These are phyloP conservation scores for Setaria viridis DNA, from an alignment of 202 grass and related monocot genomes.

Conservation along the genomic window DNA sequence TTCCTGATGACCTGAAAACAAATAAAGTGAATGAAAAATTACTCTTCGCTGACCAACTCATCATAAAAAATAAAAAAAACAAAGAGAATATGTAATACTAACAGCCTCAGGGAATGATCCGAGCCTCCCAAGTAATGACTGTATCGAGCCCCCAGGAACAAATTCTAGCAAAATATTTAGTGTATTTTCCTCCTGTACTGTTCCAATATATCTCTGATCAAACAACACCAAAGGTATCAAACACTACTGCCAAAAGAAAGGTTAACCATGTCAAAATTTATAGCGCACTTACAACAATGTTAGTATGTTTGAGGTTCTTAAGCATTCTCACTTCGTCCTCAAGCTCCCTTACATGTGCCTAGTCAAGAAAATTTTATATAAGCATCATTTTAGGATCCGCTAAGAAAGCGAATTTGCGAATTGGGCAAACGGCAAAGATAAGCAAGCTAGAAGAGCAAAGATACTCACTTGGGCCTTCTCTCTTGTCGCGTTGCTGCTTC, in stretches of 20 bases:
- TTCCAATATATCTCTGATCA: conserved; percentile 88
- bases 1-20: conserved; percentile 82
- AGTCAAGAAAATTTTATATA: conserved; percentile 3
- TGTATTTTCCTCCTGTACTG: conserved; percentile 71
- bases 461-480: conserved; percentile 81
- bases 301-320: conserved; percentile 84
- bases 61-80: background rate
- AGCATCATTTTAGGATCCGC: background rate
- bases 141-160: conserved; percentile 92
- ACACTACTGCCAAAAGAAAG: background rate
- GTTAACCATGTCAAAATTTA: conserved; percentile 11
- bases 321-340: conserved; percentile 95
- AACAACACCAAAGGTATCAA: conserved; percentile 23
- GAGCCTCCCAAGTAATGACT: conserved; percentile 81
- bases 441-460: background rate
- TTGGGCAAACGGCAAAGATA: background rate
- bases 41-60: conserved; percentile 26
- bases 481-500: conserved; percentile 63
- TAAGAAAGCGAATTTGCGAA: background rate
- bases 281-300: conserved; percentile 85
- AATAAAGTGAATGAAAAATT: conserved; percentile 13
- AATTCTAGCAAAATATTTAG: conserved; percentile 96
- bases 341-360: conserved; percentile 83
- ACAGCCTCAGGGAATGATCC: conserved; percentile 93
- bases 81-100: conserved; percentile 40